Base-by-base conservation (phyloP, 176 grass and related monocot genomes). In the Cocos nucifera region DNA sequence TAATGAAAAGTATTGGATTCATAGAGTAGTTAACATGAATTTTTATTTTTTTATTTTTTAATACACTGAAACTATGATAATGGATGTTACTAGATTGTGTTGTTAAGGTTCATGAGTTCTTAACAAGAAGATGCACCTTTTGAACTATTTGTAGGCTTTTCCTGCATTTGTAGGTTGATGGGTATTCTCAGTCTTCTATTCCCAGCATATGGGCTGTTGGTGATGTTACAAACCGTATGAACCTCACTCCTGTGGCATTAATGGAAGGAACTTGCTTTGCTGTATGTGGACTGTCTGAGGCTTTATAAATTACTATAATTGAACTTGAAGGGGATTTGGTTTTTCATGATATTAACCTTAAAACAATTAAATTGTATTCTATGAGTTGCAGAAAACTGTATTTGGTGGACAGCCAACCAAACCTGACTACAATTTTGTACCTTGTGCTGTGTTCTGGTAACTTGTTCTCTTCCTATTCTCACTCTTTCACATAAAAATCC, bases 251-350 rank as follows among this genome's bases (percentile, higher is more conserved):
- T 78, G 81, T 97, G 66, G 92, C 92, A 21, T 84, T 91, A 62
- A 91, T 91, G 92, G 92, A 97, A 81, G 92, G 83, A 73, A 91
- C 87, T 62, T 97, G 81, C 48, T 97, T 97, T 80, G 51, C 92
- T 66, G 92, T 97, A 97, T 32, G 92, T 90, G 5, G 9, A 10
- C 22, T 26, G 9, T 49, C 21, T 59, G 17, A 19, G 16, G 19
- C 48, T 19, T 35, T 35, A 17, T 51, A 19, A 56, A 6, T 16
- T 50, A 22, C 15, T 30, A 25, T 50, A 17, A 44, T 50, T 32
- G 39, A 24, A 50, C 22, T 51, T 71, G 17, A 4, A 18, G 32
- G 56, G 51, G 12, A 22, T 66, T 66, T 66, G 39, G 7, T 50
- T 51, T 10, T 17, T 27, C 63, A 50, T 66, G 50, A 22, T 66